phyloP scores from a whole-genome alignment of 2,329 filamentous ascomycete genomes.

The Paraphaeosphaeria minitans region DNA sequence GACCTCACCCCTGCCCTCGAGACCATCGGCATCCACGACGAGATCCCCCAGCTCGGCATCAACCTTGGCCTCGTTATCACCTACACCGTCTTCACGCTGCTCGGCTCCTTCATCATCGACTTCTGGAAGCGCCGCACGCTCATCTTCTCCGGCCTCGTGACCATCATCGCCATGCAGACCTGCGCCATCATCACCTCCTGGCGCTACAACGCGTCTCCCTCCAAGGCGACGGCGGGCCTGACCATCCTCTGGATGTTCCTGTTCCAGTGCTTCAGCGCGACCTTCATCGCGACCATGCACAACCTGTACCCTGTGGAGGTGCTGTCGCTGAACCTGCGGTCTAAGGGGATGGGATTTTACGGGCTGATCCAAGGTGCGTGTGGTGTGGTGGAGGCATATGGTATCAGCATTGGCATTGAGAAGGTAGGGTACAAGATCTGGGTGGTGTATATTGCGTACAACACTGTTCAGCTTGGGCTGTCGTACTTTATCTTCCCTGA shows the following conservation, averaged over 20 bases:
- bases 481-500: constrained; percentile 61
- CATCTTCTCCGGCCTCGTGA: constrained; percentile 52
- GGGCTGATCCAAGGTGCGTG: constrained; percentile 53
- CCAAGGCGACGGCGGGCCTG: constrained; percentile 46
- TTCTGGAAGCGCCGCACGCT: constrained; percentile 51
- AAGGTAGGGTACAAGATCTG: constrained; percentile 59
- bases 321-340: constrained; percentile 51
- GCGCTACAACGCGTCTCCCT: constrained; percentile 45
- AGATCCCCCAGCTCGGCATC: constrained; percentile 50
- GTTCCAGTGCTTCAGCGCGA: constrained; percentile 55
- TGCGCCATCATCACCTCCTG: constrained; percentile 56
- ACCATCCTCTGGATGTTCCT: constrained; percentile 56
- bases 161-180: constrained; percentile 53
- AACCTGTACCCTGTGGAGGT: constrained; percentile 55
- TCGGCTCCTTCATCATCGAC: constrained; percentile 51
- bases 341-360: constrained; percentile 51
- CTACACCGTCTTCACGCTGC: constrained; percentile 54
- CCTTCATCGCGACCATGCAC: constrained; percentile 56
- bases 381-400: constrained; percentile 53
- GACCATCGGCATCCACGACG: constrained; percentile 49
- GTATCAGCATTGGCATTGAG: constrained; percentile 54
- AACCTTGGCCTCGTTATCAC: constrained; percentile 51
- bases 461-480: constrained; percentile 50
- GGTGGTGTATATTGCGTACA: constrained; percentile 58
- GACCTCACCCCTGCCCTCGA: constrained; percentile 49